phyloP scores from a whole-genome alignment of 2,329 filamentous ascomycete genomes.

The Colletotrichum sp. region DNA sequence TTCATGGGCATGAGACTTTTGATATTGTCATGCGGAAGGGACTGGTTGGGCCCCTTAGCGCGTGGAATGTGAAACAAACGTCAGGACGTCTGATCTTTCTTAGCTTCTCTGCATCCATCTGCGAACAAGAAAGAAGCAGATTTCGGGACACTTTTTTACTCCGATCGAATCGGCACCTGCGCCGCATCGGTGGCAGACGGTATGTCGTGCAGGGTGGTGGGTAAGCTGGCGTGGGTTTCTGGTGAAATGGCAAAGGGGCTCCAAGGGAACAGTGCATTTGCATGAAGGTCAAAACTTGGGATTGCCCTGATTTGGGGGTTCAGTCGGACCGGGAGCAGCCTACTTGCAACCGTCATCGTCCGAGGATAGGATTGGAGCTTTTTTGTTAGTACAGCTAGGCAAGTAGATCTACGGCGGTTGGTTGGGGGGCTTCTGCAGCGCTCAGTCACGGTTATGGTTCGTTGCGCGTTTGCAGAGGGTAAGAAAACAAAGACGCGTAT shows the following conservation, averaged over 20 bases:
- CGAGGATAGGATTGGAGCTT: not conserved
- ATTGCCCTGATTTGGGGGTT: not conserved
- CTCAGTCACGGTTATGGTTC: slow-evolving; percentile 1
- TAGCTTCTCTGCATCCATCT: not conserved
- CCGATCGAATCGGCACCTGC: not conserved
- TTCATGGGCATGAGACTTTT: not conserved
- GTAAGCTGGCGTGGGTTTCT: not conserved
- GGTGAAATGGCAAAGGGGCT: not conserved
- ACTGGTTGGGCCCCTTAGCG: not conserved
- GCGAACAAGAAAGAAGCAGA: not conserved
- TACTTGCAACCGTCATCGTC: not conserved
- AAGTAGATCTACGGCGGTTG: not conserved
- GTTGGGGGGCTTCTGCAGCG: not conserved
- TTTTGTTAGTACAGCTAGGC: not conserved
- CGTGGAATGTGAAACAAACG: not conserved
- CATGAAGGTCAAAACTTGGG: slow-evolving; percentile 16
- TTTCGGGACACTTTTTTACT: not conserved
- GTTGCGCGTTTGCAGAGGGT: not conserved
- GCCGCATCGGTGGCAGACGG: not conserved
- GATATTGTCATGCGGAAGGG: not conserved
- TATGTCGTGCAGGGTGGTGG: slow-evolving; percentile 3
- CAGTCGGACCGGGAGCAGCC: slow-evolving; percentile 3
- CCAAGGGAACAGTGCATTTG: slow-evolving; percentile 9
- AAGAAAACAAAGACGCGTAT: not conserved
- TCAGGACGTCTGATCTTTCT: not conserved